A percentile compares a stretch with the other conserved stretches of the same genome.
phyloP scores from a whole-genome alignment of 176 grass and related monocot genomes.

The Hyparrhenia diplandra region DNA sequence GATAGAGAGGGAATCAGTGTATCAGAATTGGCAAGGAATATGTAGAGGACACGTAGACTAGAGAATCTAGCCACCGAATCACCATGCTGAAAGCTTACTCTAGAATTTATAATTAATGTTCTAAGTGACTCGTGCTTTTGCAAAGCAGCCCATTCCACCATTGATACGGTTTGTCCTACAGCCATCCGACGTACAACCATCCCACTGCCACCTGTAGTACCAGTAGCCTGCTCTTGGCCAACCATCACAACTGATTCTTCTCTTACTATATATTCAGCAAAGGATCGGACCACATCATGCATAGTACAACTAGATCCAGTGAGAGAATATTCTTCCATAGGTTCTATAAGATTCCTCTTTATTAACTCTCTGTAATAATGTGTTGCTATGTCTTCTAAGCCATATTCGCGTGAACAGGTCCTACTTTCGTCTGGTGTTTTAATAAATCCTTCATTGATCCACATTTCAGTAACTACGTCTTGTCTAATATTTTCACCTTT shows the following conservation, averaged over 20 bases:
- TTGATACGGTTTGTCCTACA: not conserved
- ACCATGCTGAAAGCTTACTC: not conserved
- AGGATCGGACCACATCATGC: no score
- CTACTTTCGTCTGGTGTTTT: not conserved
- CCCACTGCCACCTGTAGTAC: no score
- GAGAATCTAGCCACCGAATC: not conserved
- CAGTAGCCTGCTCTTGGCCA: not conserved
- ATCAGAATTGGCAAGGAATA: not conserved
- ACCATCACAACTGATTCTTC: not conserved
- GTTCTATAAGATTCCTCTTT: constrained; percentile 18
- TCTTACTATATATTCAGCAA: not conserved
- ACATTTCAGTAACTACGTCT: not conserved
- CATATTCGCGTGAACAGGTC: not conserved
- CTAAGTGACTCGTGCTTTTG: not conserved
- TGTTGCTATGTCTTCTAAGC: not conserved
- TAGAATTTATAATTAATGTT: constrained; percentile 6
- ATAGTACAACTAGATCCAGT: no score
- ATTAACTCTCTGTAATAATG: constrained; percentile 3
- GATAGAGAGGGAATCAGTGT: not conserved
- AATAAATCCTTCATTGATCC: constrained; percentile 18
- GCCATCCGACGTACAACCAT: not conserved
- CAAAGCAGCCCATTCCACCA: not conserved
- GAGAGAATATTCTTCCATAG: not conserved
- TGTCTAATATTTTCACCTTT: not conserved
- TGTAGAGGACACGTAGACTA: not conserved